phyloP scores from a whole-genome alignment of 768 basidiomycete genomes.

The Trametes cingulata region DNA sequence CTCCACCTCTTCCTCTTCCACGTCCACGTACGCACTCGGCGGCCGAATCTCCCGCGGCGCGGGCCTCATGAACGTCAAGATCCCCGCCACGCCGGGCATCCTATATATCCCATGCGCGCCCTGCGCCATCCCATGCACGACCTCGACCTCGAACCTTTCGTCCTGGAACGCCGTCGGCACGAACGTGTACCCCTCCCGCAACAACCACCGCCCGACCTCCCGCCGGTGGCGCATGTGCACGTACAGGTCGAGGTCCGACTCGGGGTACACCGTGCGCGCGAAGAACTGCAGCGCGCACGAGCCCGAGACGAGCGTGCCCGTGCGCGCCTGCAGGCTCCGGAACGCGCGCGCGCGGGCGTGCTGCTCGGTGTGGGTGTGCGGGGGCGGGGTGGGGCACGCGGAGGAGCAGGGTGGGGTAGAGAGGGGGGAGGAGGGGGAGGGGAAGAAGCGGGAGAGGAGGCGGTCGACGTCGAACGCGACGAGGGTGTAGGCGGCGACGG shows the following conservation, averaged over 20 bases:
- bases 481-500: slow-evolving; percentile 26
- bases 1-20: background rate
- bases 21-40: background rate
- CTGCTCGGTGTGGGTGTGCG: slow-evolving; percentile 34
- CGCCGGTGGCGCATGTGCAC: slow-evolving; percentile 35
- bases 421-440: slow-evolving; percentile 27
- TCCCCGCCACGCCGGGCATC: background rate
- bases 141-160: slow-evolving; percentile 11
- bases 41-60: background rate
- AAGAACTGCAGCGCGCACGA: slow-evolving; percentile 57
- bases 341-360: slow-evolving; percentile 41
- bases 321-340: slow-evolving; percentile 43
- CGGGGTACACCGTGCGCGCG: slow-evolving; percentile 41
- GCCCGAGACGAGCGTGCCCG: slow-evolving; percentile 51
- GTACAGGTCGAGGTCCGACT: slow-evolving; percentile 55
- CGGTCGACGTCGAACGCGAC: slow-evolving; percentile 38
- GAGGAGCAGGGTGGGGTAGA: slow-evolving; percentile 25
- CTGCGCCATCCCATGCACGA: background rate
- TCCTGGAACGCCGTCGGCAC: slow-evolving; percentile 24
- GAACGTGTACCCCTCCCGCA: slow-evolving; percentile 36
- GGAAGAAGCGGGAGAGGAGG: slow-evolving; percentile 40
- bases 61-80: slow-evolving; percentile 11
- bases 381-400: slow-evolving; percentile 30
- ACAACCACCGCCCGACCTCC: slow-evolving; percentile 40
- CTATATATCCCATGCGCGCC: slow-evolving; percentile 17